phyloP scores from a whole-genome alignment of 2,329 filamentous ascomycete genomes.

The Neodidymelliopsis sp. region DNA sequence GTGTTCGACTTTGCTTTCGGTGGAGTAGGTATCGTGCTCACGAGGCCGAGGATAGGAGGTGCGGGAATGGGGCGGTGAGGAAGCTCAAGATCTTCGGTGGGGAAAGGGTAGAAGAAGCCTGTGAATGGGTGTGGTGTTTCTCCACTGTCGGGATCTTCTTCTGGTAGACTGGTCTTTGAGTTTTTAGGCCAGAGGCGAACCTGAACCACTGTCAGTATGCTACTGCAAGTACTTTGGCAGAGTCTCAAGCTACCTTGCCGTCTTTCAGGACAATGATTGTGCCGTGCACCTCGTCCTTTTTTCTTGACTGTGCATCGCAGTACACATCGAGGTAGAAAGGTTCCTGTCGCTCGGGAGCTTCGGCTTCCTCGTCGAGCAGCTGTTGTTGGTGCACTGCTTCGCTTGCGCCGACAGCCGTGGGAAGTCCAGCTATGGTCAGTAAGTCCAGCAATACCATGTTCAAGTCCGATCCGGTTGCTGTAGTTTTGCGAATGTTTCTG shows the following conservation, averaged over 20 bases:
- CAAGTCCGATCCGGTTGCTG: not conserved
- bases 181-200: slow-evolving; percentile 49
- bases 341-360: slow-evolving; percentile 56
- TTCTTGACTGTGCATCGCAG: slow-evolving; percentile 49
- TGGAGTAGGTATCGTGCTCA: slow-evolving; percentile 58
- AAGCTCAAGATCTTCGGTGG: slow-evolving; percentile 54
- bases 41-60: slow-evolving; percentile 55
- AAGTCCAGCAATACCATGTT: slow-evolving; percentile 36
- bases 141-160: slow-evolving; percentile 23
- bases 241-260: slow-evolving; percentile 50
- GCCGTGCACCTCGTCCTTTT: slow-evolving; percentile 51
- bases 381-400: slow-evolving; percentile 59
- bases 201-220: slow-evolving; percentile 24
- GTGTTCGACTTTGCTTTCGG: slow-evolving; percentile 20
- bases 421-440: slow-evolving; percentile 52
- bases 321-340: slow-evolving; percentile 60
- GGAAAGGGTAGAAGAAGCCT: slow-evolving; percentile 59
- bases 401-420: slow-evolving; percentile 57
- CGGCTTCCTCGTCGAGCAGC: slow-evolving; percentile 57
- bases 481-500: not conserved
- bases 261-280: slow-evolving; percentile 55
- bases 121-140: slow-evolving; percentile 56
- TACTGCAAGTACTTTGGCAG: too few species aligned
- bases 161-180: slow-evolving; percentile 37
- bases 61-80: slow-evolving; percentile 43